Base-by-base conservation (phyloP, 1,284 basidiomycete species). In the Tetrapyrgos nigripes region DNA sequence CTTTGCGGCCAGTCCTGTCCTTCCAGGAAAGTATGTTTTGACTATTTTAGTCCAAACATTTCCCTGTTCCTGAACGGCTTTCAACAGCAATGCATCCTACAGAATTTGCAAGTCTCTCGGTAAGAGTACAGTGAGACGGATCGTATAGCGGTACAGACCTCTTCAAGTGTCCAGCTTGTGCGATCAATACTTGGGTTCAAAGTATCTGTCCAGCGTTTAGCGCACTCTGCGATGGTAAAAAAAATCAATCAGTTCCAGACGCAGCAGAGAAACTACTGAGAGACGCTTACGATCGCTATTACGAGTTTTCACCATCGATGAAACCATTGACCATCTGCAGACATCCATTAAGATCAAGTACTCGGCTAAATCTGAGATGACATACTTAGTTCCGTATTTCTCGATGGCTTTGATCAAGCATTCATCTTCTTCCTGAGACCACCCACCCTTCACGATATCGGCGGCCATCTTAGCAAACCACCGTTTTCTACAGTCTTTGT, bases 381-480 rank as follows among this genome's bases (percentile, higher is more conserved):
- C 59, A 49, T 49, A 82, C 81, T 80, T 76, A 61, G 80, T 83
- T 9, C 83, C 83, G 62, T 81, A 81, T 58, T 77, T 73, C 51
- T 83, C 79, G 40, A 85, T 83, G n/a, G 81, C 83, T 62, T 78
- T 78, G 46, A 82, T 76, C 14, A 85, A 73, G 35, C 79, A 77
- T 68, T 83, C 79, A 62, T 85, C 83, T 66, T 85, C 83, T 56
- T 85, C 82, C 21, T 81, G 78, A 13, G 82, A 78, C 83, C 83
- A 85, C 5, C 82, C 82, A 47, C 83, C 83, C 65, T 84, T 84
- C 35, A 82, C 80, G 26, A 84, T 81, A 65, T 81, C 80, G n/a
- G 81, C 80, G 58, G 81, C 82, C 82, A 84, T 84, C 72, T 83
- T 83, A 1, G 82, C 82, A 65, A 83, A 84, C 83, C 83, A 85